Base-by-base conservation (phyloP, 306 rosid genomes). In the Gillenia trifoliata region DNA sequence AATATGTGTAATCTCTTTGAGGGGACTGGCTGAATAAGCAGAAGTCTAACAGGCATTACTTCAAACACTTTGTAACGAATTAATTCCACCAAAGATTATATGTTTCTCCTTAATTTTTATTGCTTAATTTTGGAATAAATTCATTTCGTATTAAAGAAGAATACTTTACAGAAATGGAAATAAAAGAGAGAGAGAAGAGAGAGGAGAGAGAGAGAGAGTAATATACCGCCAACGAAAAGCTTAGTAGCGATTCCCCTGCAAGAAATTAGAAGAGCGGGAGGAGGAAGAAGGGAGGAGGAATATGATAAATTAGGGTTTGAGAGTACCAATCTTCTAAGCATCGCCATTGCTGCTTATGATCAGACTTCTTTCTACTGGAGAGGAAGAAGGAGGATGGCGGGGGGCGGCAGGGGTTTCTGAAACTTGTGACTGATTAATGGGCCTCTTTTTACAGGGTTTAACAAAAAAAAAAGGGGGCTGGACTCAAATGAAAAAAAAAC, bases 141-240 rank as follows among this genome's bases (percentile, higher is more conserved):
- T 55, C n/a, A n/a, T n/a, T n/a, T n/a, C n/a, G n/a, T n/a, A 33
- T 43, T 2, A 34, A 30, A 52, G 62, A 61, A 52, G 41, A 64
- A 3, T 5, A 9, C 59, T 41, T 41, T 13, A 41, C 1, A 43
- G 23, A 13, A n/a, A 30, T 25, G n/a, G 5, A 22, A 16, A 8
- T 20, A 61, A n/a, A 31, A 31, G 6, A 31, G 34, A 31, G 34
- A 31, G 11, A 36, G 40, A 11, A 15, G 43, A 47, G 52, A 56
- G 41, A 85, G 68, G 65, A 43, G 50, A 29, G 65, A 50, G 63
- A 80, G 66, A 72, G 71, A 57, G 67, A 38, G 59, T 36, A 25
- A 3, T 0, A 4, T 23, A 87, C 90, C 90, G 50, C 90, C 88
- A 34, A 87, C 86, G 63, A 87, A 84, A 66, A 87, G 90, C 79